These are phyloP conservation scores for Huiozyma sinensis DNA, from an alignment of 805 yeast species.

Conservation along the genomic window DNA sequence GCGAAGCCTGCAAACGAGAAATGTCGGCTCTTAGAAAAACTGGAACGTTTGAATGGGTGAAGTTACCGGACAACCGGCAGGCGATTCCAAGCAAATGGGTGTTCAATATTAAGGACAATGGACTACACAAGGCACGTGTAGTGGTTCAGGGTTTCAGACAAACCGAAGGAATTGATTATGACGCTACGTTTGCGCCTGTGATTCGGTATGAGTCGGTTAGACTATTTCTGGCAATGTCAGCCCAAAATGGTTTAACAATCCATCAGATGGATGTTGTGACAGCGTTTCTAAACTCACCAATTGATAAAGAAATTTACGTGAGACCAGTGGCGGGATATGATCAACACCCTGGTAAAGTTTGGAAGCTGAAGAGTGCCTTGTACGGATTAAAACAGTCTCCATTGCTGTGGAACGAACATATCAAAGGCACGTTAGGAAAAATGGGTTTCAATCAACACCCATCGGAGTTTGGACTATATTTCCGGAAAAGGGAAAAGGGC, in stretches of 20 bases:
- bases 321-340: not conserved
- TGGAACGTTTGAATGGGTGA: not conserved
- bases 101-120: not conserved
- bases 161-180: not conserved
- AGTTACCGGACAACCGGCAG: not conserved
- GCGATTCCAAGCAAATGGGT: not conserved
- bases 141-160: not conserved
- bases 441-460: not conserved
- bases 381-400: not conserved
- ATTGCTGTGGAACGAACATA: not conserved
- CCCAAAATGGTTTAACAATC: not conserved
- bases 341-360: not conserved
- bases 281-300: not conserved
- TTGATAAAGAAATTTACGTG: not conserved
- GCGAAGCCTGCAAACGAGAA: conserved; percentile 2
- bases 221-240: not conserved
- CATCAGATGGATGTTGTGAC: not conserved
- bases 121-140: not conserved
- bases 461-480: conserved; percentile 2
- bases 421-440: not conserved
- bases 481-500: not conserved
- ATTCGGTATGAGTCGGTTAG: not conserved
- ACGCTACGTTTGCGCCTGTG: not conserved
- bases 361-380: not conserved
- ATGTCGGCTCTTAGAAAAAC: conserved; percentile 3